Evolutionary conservation across 306 rosid species (phyloP).

Genomic region (Alnus glutinosa): DNA sequence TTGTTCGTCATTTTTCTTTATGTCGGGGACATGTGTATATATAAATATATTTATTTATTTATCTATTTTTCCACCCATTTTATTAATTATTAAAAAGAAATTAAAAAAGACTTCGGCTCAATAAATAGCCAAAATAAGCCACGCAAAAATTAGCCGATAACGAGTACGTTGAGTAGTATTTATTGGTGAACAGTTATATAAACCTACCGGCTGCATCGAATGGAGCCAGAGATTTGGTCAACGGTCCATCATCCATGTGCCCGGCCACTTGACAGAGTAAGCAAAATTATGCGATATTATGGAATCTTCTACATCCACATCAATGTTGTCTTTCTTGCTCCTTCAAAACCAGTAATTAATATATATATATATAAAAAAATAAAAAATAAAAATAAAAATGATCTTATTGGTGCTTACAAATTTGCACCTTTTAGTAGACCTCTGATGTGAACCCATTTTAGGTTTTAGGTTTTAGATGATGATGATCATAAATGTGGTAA

Average conservation of each 20-base stretch:
- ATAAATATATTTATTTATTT: too few relatives aligned
- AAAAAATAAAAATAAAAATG: too few relatives aligned
- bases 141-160: not conserved
- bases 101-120: not conserved
- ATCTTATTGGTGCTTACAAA: too few relatives aligned
- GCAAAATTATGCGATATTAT: not conserved
- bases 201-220: not conserved
- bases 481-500: not conserved
- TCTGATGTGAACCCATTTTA: too few relatives aligned
- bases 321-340: not conserved
- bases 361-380: too few relatives aligned
- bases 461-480: too few relatives aligned
- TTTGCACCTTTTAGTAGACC: too few relatives aligned
- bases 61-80: not conserved
- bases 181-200: conserved; percentile 7
- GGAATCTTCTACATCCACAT: conserved; percentile 5
- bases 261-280: conserved; percentile 12
- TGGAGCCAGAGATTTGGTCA: not conserved
- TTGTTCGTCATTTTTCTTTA: not conserved
- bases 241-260: conserved; percentile 34
- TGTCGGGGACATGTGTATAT: not conserved
- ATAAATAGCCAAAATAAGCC: conserved; percentile 6
- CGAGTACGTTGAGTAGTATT: not conserved
- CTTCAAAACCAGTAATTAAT: too few relatives aligned
- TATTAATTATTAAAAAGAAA: too few relatives aligned